Base-by-base conservation (phyloP, 23 red algal species). In the Pyropia haitanensis region DNA sequence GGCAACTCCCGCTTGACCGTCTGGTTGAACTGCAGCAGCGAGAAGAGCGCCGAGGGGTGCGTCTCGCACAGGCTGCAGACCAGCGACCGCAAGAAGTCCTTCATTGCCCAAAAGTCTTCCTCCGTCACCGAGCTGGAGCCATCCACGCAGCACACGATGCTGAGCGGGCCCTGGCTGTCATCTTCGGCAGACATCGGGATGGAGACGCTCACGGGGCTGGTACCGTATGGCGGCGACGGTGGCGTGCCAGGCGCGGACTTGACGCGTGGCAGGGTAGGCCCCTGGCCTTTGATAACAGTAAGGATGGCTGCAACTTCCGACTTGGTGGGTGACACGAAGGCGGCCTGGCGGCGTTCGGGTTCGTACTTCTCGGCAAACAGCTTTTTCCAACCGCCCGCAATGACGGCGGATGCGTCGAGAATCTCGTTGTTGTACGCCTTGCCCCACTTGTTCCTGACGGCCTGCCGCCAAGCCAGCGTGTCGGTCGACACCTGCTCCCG, bases 21-120 rank as follows among this genome's bases (percentile, higher is more conserved):
- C 78, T 95, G 81, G 75, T 95, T 95, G 73, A 95, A 95, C 76
- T 95, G 90, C 21, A 95, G 61, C 30, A 95, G 61, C 18, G 61
- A 67, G 19, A 88, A 74, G 32, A 53, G 39, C 15, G 80, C 60
- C 5, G 61, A 56, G 59, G 74, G 66, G 65, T 82, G 76, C 23
- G 81, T 71, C 2, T 73, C 39, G 51, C 81, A 60, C 27, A 95
- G 60, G 63, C 60, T 76, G 52, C 46, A 50, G 53, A 95, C 63
- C 13, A 95, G 68, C 1, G 77, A 58, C 49, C 53, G 53, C n/a
- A 65, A 71, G 58, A 95, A 95, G 51, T 53, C 67, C 70, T 87
- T 87, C 90, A 87, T 87, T 3, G 73, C 58, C 27, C 61, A 61
- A 68, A 95, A 95, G 57, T 95, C 90, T 55, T 95, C 90, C 46